Evolutionary conservation across 2,329 filamentous ascomycete species (phyloP).

Genomic region (Aureobasidium sp.): DNA sequence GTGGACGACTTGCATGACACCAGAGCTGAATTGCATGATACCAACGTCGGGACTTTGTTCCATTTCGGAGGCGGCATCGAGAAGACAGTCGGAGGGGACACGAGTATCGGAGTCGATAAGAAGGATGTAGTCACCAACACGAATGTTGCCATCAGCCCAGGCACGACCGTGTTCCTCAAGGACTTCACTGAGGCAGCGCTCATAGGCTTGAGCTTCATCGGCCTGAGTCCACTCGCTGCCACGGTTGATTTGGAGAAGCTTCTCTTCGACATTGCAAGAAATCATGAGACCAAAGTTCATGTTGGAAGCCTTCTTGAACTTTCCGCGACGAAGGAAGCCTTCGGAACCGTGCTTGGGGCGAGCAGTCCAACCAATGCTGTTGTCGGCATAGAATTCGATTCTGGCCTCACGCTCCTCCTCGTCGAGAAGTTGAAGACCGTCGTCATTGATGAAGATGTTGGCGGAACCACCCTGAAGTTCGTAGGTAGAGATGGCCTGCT

Average conservation of each 20-base stretch:
- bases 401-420: slow-evolving; percentile 39
- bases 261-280: slow-evolving; percentile 55
- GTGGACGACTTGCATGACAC: slow-evolving; percentile 68
- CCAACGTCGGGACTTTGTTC: slow-evolving; percentile 61
- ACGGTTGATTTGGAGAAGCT: slow-evolving; percentile 38
- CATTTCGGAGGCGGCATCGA: slow-evolving; percentile 67
- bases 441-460: slow-evolving; percentile 68
- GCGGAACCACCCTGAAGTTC: slow-evolving; percentile 71
- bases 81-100: slow-evolving; percentile 59
- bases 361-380: slow-evolving; percentile 45
- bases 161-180: slow-evolving; percentile 48
- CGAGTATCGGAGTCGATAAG: slow-evolving; percentile 64
- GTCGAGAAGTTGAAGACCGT: slow-evolving; percentile 61
- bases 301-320: slow-evolving; percentile 65
- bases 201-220: slow-evolving; percentile 42
- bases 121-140: slow-evolving; percentile 57
- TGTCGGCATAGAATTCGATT: slow-evolving; percentile 43
- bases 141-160: slow-evolving; percentile 55
- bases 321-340: slow-evolving; percentile 50
- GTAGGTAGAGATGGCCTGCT: slow-evolving; percentile 69
- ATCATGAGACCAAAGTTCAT: slow-evolving; percentile 65
- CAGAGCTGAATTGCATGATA: slow-evolving; percentile 65
- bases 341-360: slow-evolving; percentile 44
- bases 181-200: slow-evolving; percentile 42
- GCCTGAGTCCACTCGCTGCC: slow-evolving; percentile 30